These are phyloP conservation scores for Diutina ranongensis DNA, from an alignment of 1,139 yeast genomes.

Conservation along the genomic window DNA sequence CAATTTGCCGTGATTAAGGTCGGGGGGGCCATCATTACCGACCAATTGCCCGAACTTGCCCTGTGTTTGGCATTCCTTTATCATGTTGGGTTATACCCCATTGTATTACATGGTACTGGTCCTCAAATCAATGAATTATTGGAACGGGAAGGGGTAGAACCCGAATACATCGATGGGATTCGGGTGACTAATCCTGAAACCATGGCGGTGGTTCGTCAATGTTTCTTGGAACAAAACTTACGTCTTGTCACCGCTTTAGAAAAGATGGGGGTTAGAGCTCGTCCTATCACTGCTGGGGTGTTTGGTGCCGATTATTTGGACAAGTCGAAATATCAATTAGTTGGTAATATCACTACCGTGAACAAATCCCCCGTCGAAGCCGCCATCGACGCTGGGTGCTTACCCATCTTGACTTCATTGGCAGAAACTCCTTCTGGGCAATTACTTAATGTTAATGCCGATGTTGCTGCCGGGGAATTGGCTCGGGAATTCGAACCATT, in stretches of 20 bases:
- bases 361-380: slow-evolving; percentile 91
- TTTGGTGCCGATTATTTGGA: slow-evolving; percentile 90
- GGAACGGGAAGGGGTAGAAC: slow-evolving; percentile 92
- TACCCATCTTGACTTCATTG: slow-evolving; percentile 89
- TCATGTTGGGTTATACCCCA: slow-evolving; percentile 95
- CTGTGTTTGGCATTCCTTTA: slow-evolving; percentile 91
- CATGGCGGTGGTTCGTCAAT: slow-evolving; percentile 90
- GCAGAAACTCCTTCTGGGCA: slow-evolving; percentile 97
- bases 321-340: slow-evolving; percentile 81
- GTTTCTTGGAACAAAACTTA: slow-evolving; percentile 90
- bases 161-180: slow-evolving; percentile 92
- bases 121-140: slow-evolving; percentile 93
- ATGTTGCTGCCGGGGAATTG: slow-evolving; percentile 96
- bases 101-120: slow-evolving; percentile 96
- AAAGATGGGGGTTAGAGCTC: slow-evolving; percentile 91
- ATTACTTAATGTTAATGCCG: slow-evolving; percentile 93
- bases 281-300: slow-evolving; percentile 98
- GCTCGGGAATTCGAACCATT: slow-evolving; percentile 96
- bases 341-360: slow-evolving; percentile 79
- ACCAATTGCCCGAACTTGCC: slow-evolving; percentile 84
- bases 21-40: slow-evolving; percentile 97
- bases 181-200: slow-evolving; percentile 92
- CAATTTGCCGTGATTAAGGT: slow-evolving; percentile 98
- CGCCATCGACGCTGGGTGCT: slow-evolving; percentile 88
- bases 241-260: slow-evolving; percentile 92